Evolutionary conservation across 1,139 yeast genomes (phyloP), one percentile per base, ranked within the genome.

Genomic region (Candida neerlandica): DNA sequence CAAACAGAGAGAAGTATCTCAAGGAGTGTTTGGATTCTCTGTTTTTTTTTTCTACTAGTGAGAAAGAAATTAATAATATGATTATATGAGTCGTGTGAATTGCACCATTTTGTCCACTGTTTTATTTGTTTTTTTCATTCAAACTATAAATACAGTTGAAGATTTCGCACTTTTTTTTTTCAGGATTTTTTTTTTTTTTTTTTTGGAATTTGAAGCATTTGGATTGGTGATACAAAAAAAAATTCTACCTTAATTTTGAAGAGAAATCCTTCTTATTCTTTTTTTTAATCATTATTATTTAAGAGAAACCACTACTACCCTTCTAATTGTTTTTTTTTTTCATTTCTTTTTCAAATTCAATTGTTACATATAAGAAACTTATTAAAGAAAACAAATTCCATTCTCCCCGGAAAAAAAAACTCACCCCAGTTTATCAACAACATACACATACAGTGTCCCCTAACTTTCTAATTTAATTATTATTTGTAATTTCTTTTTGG

Each of bases 131-230:
- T 23, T 26, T 40, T 23, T 38, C 14, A 19, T n/a, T 19, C 27
- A 29, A 41, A 41, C 44, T 42, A 42, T 42, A 42, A 42, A 34
- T 43, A 43, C 40, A 26, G 41, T 35, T 37, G 41, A 29, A 44
- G 39, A 37, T 44, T 44, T 35, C 46, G 41, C 46, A 38, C 37
- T 38, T 35, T 44, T 34, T 44, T 33, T 26, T 44, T 29, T 44
- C 40, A 19, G 15, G 40, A 19, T 6, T 10, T 14, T 43, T 35
- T 35, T 43, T 43, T 33, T 33, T 34, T 34, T 33, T 27, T 14
- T 35, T 33, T 15, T n/a, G 23, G 23, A 21, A 21, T 21, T 21
- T 21, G 23, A 21, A 21, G 23, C 23, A 4, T 21, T 21, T 21
- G 23, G 27, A 41, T 29, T 29, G 23, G 11, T 42, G 23, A 18